Evolutionary conservation across 352 stramenopile genomes (phyloP).

Genomic region (Blastocystis sp.): DNA sequence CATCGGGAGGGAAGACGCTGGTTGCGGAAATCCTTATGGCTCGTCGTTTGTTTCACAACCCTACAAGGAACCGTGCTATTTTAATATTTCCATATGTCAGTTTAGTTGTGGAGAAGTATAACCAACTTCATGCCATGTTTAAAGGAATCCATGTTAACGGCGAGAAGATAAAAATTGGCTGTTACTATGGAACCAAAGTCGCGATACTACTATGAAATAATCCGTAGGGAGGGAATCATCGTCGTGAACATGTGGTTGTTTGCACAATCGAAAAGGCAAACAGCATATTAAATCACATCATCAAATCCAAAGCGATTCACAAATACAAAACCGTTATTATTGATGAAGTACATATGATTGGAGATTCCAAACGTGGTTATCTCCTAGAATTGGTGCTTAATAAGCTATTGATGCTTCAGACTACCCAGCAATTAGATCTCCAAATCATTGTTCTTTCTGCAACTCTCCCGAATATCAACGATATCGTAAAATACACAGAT

Average conservation of each 20-base stretch:
- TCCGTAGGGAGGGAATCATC: conserved; percentile 22
- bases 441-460: conserved; percentile 67
- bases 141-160: conserved; percentile 61
- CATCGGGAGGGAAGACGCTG: conserved; percentile 66
- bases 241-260: conserved; percentile 64
- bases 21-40: conserved; percentile 67
- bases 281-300: conserved; percentile 65
- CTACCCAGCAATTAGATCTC: not conserved
- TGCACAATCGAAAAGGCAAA: conserved; percentile 68
- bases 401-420: conserved; percentile 62
- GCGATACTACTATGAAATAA: not conserved
- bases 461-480: conserved; percentile 65
- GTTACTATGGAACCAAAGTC: conserved; percentile 64
- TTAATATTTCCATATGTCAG: conserved; percentile 67
- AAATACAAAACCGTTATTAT: conserved; percentile 65
- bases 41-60: conserved; percentile 63
- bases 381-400: conserved; percentile 66
- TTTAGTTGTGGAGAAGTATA: conserved; percentile 67
- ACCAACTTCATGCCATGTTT: conserved; percentile 64
- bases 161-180: conserved; percentile 64
- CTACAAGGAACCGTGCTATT: conserved; percentile 58
- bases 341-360: conserved; percentile 68
- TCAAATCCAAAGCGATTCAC: conserved; percentile 58
- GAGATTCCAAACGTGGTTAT: conserved; percentile 64
- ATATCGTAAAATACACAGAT: conserved; percentile 65